Evolutionary conservation across 352 stramenopile genomes (phyloP).

Genomic region (Pythium vanterpoolii): DNA sequence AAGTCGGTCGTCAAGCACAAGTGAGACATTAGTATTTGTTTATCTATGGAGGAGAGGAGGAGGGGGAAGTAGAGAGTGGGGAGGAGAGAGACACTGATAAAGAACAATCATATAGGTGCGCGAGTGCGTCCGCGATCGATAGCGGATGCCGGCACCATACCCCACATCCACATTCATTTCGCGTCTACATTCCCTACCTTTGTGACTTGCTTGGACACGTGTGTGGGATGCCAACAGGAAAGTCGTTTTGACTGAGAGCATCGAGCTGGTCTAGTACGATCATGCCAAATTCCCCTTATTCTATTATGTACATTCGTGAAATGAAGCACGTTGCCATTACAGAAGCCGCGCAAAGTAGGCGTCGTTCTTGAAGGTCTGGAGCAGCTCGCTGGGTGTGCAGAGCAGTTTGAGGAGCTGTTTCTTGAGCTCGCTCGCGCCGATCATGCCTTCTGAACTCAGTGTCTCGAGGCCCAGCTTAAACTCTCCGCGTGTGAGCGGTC

Average conservation of each 20-base stretch:
- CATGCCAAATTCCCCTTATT: background rate
- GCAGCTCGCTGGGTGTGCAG: slow-evolving; percentile 58
- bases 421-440: slow-evolving; percentile 55
- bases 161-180: background rate
- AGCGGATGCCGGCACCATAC: slow-evolving; percentile 11
- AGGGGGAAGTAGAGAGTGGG: background rate
- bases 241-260: background rate
- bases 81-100: slow-evolving; percentile 7
- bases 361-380: slow-evolving; percentile 71
- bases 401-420: slow-evolving; percentile 77
- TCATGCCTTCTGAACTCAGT: slow-evolving; percentile 60
- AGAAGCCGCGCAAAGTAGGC: slow-evolving; percentile 72
- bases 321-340: slow-evolving; percentile 26
- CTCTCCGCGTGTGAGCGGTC: slow-evolving; percentile 53
- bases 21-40: slow-evolving; percentile 7
- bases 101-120: background rate
- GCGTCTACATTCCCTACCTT: background rate
- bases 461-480: slow-evolving; percentile 70
- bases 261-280: background rate
- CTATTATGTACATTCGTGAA: slow-evolving; percentile 4
- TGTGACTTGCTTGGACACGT: background rate
- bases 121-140: slow-evolving; percentile 8
- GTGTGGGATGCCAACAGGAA: background rate
- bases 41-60: slow-evolving; percentile 8
- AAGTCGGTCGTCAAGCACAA: slow-evolving; percentile 61